Base-by-base conservation (phyloP, 2,329 filamentous ascomycete species). In the Talaromyces marneffei region DNA sequence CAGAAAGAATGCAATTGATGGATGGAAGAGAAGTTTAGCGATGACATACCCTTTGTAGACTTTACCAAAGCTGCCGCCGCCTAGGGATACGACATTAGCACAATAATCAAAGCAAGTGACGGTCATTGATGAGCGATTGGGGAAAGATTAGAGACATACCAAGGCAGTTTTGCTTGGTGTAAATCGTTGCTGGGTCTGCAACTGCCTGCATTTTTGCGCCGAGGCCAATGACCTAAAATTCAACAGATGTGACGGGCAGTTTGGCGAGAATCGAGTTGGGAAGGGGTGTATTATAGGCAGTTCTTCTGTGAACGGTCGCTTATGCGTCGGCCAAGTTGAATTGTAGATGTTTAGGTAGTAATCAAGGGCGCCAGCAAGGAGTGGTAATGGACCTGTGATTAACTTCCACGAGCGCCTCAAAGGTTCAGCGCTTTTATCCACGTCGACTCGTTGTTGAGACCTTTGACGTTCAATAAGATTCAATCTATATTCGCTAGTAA, bases 11-110 rank as follows among this genome's bases (percentile, higher is more conserved):
- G 59, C 18, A 44, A 18, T 50, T 27, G 27, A 54, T 16, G 50
- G 60, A 37, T 23, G n/a, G 20, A 29, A 8, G 8, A 31, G 29
- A 37, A 42, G 40, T 63, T 42, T 57, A 39, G 56, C 50, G 48
- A 5, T 12, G 40, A 72, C 79, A 63, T 82, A 92, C 90, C 94
- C 94, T 84, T 97, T 97, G 84, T 93, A 99, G 64, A 99, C 94
- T 78, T 95, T 96, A 72, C 94, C 94, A 79, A 99, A 99, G 77
- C 93, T 97, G 64, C 94, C 94, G 68, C 94, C 94, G 68, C 94
- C 93, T 92, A 70, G 62, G 52, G 46, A 40, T 20, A 9, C 40
- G 23, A 27, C 12, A 25, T 53, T 35, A 62, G 40, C n/a, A 52
- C 20, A 25, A 33, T 20, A 4, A 23, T 35, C 8, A 42, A 29